Base-by-base conservation (phyloP, 2,329 filamentous ascomycete genomes). In the Sporothrix brasiliensis region DNA sequence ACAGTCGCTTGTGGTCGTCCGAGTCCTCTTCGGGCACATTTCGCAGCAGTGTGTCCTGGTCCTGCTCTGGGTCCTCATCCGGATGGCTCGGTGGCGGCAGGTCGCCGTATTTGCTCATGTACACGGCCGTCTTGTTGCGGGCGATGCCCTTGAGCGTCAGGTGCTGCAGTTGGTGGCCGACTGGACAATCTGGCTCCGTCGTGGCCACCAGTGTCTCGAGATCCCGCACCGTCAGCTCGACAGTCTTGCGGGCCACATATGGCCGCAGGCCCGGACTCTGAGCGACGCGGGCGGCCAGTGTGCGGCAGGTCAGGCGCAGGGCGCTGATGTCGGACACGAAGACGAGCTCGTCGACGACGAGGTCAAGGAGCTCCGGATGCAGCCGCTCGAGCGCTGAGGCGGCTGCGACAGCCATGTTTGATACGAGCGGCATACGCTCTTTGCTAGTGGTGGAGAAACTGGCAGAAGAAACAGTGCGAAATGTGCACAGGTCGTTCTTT, bases 141-240 rank as follows among this genome's bases (percentile, higher is more conserved):
- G 34, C 53, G 16, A 70, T 53, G 47, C 69, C 69, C 7, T 47
- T 58, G 30, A 70, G 47, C 2, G 69, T 70, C 63, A 66, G 67
- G 30, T 61, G 47, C 63, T 44, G 63, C 44, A 70, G 34, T 14
- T 44, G 16, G 7, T 56, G 47, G n/a, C 44, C 69, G 10, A 39
- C 41, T 5, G 30, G 3, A 16, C 54, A 19, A 3, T 56, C 63
- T 13, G 44, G 9, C 9, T n/a, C 41, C 34, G 69, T 70, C 13
- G 68, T 24, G 9, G 21, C 41, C 47, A 53, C 47, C 67, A 70
- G 67, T n/a, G 50, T 49, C 11, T 52, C 27, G 27, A 70, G 63
- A 47, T 34, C 34, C 13, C 34, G 39, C 19, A 16, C n/a, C 13
- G 52, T 68, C n/a, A 70, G 47, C 47, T 70, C 53, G 4, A 70